Percentiles rank a stretch among this genome's conserved stretches.
Evolutionary conservation across 148 eudicot genomes (phyloP).

Genomic region (Cornus kousa): DNA sequence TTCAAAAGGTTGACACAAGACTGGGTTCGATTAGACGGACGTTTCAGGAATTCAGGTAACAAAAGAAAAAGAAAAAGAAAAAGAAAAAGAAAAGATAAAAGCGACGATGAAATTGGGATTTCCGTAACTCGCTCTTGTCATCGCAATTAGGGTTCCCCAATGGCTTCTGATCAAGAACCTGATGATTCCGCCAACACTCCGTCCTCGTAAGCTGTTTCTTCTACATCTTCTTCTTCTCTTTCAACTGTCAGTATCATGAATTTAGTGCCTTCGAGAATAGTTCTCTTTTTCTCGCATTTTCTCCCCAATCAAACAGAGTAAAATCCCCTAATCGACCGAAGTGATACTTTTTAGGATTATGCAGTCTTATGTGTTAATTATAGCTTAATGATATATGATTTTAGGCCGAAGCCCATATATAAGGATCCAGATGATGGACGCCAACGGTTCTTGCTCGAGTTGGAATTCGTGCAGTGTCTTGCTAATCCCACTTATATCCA

Average conservation of each 20-base stretch:
- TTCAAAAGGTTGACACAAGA: too few relatives aligned
- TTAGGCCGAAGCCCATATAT: constrained; percentile 56
- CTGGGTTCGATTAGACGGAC: too few relatives aligned
- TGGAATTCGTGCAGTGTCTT: constrained; percentile 88
- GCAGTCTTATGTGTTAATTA: background rate
- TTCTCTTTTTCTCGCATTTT: background rate
- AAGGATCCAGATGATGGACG: constrained; percentile 93
- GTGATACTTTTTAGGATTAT: background rate
- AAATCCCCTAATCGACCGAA: background rate
- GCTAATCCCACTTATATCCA: constrained; percentile 92
- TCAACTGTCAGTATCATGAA: background rate
- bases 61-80: too few relatives aligned
- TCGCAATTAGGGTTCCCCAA: constrained; percentile 9
- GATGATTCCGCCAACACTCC: constrained; percentile 15
- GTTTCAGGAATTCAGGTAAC: too few relatives aligned
- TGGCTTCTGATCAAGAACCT: constrained; percentile 21
- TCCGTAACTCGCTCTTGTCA: too few relatives aligned
- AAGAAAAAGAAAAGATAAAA: too few relatives aligned
- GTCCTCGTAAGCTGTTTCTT: constrained; percentile 19
- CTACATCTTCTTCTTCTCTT: background rate
- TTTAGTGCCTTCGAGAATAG: background rate
- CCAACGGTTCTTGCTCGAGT: constrained; percentile 81
- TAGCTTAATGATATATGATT: background rate
- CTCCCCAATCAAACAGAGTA: background rate
- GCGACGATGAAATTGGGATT: too few relatives aligned